Evolutionary conservation across 345 rosid genomes (phyloP).

Genomic region (Linum lewisii): DNA sequence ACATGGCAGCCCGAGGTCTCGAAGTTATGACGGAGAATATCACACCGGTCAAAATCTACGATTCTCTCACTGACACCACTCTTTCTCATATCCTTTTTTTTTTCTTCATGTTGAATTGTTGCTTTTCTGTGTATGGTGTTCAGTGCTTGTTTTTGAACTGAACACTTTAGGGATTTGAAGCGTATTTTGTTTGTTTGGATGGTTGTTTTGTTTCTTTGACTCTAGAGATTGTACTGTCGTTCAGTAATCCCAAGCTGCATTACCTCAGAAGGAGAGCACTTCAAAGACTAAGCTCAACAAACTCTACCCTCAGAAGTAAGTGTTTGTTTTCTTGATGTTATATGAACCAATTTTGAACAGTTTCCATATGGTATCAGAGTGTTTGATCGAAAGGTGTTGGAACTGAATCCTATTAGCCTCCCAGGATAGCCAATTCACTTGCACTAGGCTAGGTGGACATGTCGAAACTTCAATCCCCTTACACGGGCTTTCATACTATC

Average conservation of each 20-base stretch:
- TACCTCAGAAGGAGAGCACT: slow-evolving; percentile 51
- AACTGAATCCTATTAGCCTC: too few relatives aligned
- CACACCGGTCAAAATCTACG: slow-evolving; percentile 45
- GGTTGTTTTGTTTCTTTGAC: slow-evolving; percentile 53
- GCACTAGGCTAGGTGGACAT: too few relatives aligned
- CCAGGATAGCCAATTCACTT: too few relatives aligned
- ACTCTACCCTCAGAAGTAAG: slow-evolving; percentile 68
- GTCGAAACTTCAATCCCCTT: too few relatives aligned
- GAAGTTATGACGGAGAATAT: slow-evolving; percentile 51
- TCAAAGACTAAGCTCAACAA: slow-evolving; percentile 26
- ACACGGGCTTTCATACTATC: too few relatives aligned
- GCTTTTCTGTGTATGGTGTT: neutral
- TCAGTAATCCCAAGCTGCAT: slow-evolving; percentile 46
- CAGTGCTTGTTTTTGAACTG: neutral
- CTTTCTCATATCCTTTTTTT: slow-evolving; percentile 63
- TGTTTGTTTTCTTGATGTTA: neutral
- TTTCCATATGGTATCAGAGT: too few relatives aligned
- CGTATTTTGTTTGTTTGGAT: neutral
- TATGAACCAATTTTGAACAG: too few relatives aligned
- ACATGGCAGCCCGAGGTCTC: slow-evolving; percentile 69
- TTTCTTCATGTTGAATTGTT: neutral
- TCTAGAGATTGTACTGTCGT: slow-evolving; percentile 31
- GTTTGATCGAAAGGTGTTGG: too few relatives aligned
- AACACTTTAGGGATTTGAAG: neutral
- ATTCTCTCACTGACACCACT: slow-evolving; percentile 32